These are phyloP conservation scores for Eleusine coracana DNA, from an alignment of 176 grass and related monocot genomes.

Conservation along the genomic window DNA sequence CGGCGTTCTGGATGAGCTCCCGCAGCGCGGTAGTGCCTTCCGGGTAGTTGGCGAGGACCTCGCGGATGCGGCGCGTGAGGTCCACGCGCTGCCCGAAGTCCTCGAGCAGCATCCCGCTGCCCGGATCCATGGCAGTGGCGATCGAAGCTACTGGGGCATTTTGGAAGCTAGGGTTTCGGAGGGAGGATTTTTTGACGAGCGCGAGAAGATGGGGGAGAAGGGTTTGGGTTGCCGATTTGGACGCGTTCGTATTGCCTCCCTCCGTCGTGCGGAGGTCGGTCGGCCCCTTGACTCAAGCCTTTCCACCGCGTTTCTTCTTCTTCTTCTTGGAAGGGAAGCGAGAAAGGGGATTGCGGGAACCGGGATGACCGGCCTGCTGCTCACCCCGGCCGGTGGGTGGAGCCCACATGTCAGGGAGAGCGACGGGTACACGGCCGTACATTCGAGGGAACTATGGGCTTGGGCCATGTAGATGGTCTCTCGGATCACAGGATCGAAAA, in stretches of 20 bases:
- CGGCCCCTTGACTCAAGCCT: slow-evolving; percentile 35
- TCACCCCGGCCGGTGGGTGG: not conserved
- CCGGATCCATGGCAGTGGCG: slow-evolving; percentile 31
- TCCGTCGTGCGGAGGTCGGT: slow-evolving; percentile 1
- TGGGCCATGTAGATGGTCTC: not conserved
- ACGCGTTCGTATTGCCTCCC: slow-evolving; percentile 7
- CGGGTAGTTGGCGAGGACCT: slow-evolving; percentile 86
- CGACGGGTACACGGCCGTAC: not conserved
- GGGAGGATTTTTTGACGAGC: not conserved
- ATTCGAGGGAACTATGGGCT: not conserved
- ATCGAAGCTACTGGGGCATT: slow-evolving; percentile 13
- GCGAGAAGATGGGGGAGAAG: not conserved
- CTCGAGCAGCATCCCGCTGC: slow-evolving; percentile 56
- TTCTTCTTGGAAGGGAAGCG: slow-evolving; percentile 17
- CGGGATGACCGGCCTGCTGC: not conserved
- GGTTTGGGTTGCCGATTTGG: slow-evolving; percentile 37
- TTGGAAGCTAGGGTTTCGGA: slow-evolving; percentile 28
- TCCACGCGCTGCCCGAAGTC: slow-evolving; percentile 89
- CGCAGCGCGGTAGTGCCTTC: slow-evolving; percentile 82
- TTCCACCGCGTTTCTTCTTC: slow-evolving; percentile 24
- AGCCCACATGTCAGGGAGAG: not conserved
- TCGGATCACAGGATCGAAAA: too few relatives aligned
- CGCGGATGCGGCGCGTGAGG: slow-evolving; percentile 83
- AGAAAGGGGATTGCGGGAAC: not conserved
- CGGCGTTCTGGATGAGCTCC: slow-evolving; percentile 86